Evolutionary conservation across 352 stramenopile genomes (phyloP).

Genomic region (Pythium chondricola): DNA sequence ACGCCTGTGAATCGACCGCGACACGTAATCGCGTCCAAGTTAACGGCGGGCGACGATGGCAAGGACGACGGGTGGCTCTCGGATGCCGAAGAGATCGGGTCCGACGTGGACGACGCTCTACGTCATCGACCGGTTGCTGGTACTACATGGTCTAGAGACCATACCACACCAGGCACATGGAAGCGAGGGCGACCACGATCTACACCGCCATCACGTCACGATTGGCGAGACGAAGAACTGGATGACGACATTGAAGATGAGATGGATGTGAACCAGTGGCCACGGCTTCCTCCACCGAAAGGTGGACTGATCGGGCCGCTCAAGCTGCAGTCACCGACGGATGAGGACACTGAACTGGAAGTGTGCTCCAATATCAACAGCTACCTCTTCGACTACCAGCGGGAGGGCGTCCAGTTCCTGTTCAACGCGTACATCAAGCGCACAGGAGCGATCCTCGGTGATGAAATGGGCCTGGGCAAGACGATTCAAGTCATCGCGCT

Average conservation of each 20-base stretch:
- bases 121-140: no score
- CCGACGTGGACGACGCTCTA: slow-evolving; percentile 6
- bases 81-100: slow-evolving; percentile 40
- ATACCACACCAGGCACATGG: no score
- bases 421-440: slow-evolving; percentile 40
- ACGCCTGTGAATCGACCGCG: slow-evolving; percentile 21
- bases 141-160: no score
- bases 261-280: slow-evolving; percentile 33
- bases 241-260: slow-evolving; percentile 21
- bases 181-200: slow-evolving; percentile 4
- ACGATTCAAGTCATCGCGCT: slow-evolving; percentile 92
- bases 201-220: no score
- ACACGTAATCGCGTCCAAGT: slow-evolving; percentile 34
- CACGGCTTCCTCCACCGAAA: slow-evolving; percentile 37
- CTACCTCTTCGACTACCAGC: slow-evolving; percentile 72
- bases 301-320: slow-evolving; percentile 36
- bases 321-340: slow-evolving; percentile 18
- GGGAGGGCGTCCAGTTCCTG: slow-evolving; percentile 62
- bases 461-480: slow-evolving; percentile 97
- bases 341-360: slow-evolving; percentile 18
- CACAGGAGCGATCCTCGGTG: slow-evolving; percentile 91
- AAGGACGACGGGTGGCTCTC: slow-evolving; percentile 51
- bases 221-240: no score
- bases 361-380: slow-evolving; percentile 69
- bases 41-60: slow-evolving; percentile 22